phyloP scores from a whole-genome alignment of 805 yeast species.

The Candida patagonica region DNA sequence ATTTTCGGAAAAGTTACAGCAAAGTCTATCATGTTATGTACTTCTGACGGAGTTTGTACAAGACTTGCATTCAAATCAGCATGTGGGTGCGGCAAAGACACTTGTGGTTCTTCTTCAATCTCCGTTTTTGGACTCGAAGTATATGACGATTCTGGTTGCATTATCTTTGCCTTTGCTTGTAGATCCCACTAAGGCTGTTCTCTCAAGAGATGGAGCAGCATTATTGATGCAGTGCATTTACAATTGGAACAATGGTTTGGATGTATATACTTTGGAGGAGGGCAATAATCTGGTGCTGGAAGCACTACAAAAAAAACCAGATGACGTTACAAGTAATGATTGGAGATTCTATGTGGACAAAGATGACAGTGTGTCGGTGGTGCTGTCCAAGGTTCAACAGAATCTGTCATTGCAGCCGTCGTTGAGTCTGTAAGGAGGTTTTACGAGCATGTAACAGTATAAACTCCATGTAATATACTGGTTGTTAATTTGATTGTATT shows the following conservation, averaged over 20 bases:
- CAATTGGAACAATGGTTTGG: constrained; percentile 15
- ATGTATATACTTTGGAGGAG: constrained; percentile 5
- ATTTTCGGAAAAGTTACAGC: constrained; percentile 17
- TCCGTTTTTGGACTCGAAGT: constrained; percentile 21
- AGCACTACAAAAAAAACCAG: constrained; percentile 6
- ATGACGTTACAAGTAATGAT: constrained; percentile 6
- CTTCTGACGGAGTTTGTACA: constrained; percentile 17
- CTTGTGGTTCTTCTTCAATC: constrained; percentile 22
- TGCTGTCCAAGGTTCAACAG: constrained; percentile 13
- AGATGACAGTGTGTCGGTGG: constrained; percentile 9
- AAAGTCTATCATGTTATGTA: constrained; percentile 27
- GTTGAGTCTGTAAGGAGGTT: constrained; percentile 15
- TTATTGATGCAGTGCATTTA: constrained; percentile 17
- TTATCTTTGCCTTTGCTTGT: constrained; percentile 14
- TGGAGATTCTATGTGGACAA: constrained; percentile 15
- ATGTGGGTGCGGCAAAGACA: constrained; percentile 14
- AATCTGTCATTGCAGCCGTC: too few relatives aligned
- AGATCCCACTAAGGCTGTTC: constrained; percentile 9
- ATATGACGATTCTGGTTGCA: constrained; percentile 14
- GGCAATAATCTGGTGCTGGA: constrained; percentile 13
- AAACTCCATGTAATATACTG: too few relatives aligned
- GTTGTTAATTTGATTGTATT: not conserved
- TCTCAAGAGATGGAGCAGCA: constrained; percentile 13
- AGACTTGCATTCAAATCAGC: constrained; percentile 5
- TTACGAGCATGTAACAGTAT: too few relatives aligned